Evolutionary conservation across 768 basidiomycete species (phyloP).

Genomic region (Mrakia gelida): DNA sequence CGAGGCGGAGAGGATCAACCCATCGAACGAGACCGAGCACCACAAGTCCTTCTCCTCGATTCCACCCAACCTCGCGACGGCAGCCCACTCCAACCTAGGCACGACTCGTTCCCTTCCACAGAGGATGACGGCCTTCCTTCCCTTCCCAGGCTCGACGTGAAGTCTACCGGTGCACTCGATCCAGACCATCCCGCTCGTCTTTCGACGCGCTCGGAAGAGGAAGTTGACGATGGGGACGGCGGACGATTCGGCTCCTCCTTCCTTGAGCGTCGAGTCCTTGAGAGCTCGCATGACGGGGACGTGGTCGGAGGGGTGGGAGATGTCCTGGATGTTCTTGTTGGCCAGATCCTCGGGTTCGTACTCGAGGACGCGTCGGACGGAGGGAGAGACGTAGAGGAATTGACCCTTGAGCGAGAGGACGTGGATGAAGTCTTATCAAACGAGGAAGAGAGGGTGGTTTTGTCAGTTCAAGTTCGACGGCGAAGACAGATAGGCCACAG

Average conservation of each 20-base stretch:
- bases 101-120: slow-evolving; percentile 62
- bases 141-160: slow-evolving; percentile 88
- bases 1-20: slow-evolving; percentile 47
- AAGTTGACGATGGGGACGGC: slow-evolving; percentile 60
- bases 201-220: slow-evolving; percentile 75
- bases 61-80: slow-evolving; percentile 56
- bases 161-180: slow-evolving; percentile 83
- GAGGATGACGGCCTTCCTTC: slow-evolving; percentile 89
- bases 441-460: background rate
- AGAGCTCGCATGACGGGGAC: slow-evolving; percentile 87
- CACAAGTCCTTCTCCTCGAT: slow-evolving; percentile 48
- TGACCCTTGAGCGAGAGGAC: slow-evolving; percentile 88
- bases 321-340: slow-evolving; percentile 69
- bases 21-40: slow-evolving; percentile 47
- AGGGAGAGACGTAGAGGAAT: slow-evolving; percentile 87
- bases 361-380: slow-evolving; percentile 70
- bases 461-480: background rate
- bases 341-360: slow-evolving; percentile 81
- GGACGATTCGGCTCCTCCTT: slow-evolving; percentile 37
- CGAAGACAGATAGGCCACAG: slow-evolving; percentile 41
- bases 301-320: slow-evolving; percentile 84
- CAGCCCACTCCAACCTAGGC: slow-evolving; percentile 58
- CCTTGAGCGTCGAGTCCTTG: slow-evolving; percentile 52
- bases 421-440: slow-evolving; percentile 66
- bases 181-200: slow-evolving; percentile 71